Base-by-base conservation (phyloP, 2,329 filamentous ascomycete species). In the Alternaria angustiovoidea region DNA sequence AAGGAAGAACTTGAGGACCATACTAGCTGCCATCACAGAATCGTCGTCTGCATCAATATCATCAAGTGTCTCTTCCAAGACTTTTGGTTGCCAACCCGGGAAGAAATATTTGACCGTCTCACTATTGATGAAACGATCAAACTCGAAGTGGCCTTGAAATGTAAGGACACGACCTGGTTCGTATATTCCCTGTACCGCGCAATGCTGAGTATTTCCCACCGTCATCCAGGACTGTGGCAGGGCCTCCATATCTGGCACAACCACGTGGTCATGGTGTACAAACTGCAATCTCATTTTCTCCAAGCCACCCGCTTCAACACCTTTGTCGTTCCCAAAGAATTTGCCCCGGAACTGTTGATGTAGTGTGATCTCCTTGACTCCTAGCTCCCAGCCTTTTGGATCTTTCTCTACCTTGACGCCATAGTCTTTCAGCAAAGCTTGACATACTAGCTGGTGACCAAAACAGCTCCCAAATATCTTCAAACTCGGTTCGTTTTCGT, bases 401-500 rank as follows among this genome's bases (percentile, higher is more conserved):
- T 75, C 69, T 20, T 63, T 63, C 43, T 74, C 68, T 6, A 74
- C 70, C 1, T 54, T 59, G 2, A 71, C 77, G 0, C 75, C 75
- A 30, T 68, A 59, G 2, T 63, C 59, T 8, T 69, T 63, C 16
- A 82, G 69, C 16, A 83, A 53, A 4, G 78, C 74, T 52, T 79
- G 74, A 56, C 76, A 79, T 5, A 82, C 60, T 5, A 82, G 59
- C 55, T 82, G 80, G 51, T 82, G 80, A 1, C 81, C 80, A 47
- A 82, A 82, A 57, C 81, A 83, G 26, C 77, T 80, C 1, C 80
- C 80, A 53, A 82, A 81, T 5, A 82, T 75, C 54, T 76, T 80
- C 44, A 82, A 61, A 0, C 55, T 58, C 0, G 68, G 67, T 12
- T 70, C 42, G 5, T 61, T 71, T 58, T 55, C 67, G 57, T 80